A percentile compares a stretch with the other conserved stretches of the same genome.
Evolutionary conservation across 441 rosid species (phyloP).

Genomic region (Adansonia madagascariensis): DNA sequence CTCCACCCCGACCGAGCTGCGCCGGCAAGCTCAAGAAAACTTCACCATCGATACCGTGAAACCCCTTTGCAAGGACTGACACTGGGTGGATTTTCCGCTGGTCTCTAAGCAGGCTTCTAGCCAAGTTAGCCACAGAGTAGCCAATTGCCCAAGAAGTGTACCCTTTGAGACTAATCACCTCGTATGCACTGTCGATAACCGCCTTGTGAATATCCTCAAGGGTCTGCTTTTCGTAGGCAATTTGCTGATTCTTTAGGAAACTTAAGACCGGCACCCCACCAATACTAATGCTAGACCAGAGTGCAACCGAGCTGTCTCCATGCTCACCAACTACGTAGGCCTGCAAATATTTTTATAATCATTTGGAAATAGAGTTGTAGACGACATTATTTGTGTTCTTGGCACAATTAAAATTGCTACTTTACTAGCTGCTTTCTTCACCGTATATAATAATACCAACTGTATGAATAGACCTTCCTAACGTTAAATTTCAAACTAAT

Average conservation of each 20-base stretch:
- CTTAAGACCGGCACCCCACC: conserved; percentile 90
- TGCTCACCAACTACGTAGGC: conserved; percentile 90
- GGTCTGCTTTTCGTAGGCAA: conserved; percentile 69
- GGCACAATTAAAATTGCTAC: too few relatives aligned
- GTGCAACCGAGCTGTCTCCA: conserved; percentile 90
- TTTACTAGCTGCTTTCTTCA: too few relatives aligned
- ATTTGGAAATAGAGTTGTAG: too few relatives aligned
- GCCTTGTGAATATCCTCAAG: conserved; percentile 73
- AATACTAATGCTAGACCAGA: conserved; percentile 89
- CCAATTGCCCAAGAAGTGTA: conserved; percentile 97
- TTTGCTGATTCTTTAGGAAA: conserved; percentile 69
- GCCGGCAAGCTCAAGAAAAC: conserved; percentile 91
- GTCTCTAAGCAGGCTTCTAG: conserved; percentile 67
- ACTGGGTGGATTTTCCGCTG: conserved; percentile 91
- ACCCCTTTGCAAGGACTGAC: conserved; percentile 80
- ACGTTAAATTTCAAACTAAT: too few relatives aligned
- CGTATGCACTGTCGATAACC: conserved; percentile 70
- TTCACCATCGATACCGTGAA: conserved; percentile 69
- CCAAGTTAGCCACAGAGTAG: conserved; percentile 80
- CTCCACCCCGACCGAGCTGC: conserved; percentile 72
- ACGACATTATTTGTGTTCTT: too few relatives aligned
- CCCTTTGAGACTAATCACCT: conserved; percentile 81
- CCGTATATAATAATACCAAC: too few relatives aligned
- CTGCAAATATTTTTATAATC: conserved; percentile 35
- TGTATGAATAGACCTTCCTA: too few relatives aligned